Evolutionary conservation across 164 flowering plant genomes (phyloP).

Genomic region (Nymphaea thermarum): DNA sequence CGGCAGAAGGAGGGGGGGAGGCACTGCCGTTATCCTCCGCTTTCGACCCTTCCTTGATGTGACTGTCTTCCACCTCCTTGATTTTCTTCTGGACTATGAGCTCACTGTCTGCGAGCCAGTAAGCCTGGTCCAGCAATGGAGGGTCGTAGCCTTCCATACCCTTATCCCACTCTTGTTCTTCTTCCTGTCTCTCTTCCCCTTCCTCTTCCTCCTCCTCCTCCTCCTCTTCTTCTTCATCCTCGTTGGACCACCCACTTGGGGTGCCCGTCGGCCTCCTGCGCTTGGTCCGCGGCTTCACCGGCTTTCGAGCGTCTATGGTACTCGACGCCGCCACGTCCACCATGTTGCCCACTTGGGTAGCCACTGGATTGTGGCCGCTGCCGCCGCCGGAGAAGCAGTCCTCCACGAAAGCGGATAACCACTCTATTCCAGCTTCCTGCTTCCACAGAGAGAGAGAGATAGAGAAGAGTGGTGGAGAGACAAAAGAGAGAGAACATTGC

Average conservation of each 20-base stretch:
- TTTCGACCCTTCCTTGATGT: neutral
- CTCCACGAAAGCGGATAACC: conserved; percentile 49
- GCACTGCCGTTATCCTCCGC: conserved; percentile 3
- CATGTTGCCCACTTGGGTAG: conserved; percentile 1
- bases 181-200: conserved; percentile 10
- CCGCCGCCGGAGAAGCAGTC: conserved; percentile 31
- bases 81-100: conserved; percentile 15
- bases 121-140: conserved; percentile 40
- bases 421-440: conserved; percentile 22
- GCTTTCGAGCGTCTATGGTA: conserved; percentile 8
- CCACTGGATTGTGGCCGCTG: neutral
- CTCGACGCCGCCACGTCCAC: conserved; percentile 3
- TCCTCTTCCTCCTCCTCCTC: neutral
- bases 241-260: conserved; percentile 6
- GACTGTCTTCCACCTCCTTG: conserved; percentile 3
- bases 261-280: conserved; percentile 22
- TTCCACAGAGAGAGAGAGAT: neutral
- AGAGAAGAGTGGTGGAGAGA: neutral
- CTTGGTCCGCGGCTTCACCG: conserved; percentile 42
- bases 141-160: conserved; percentile 23
- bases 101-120: conserved; percentile 59
- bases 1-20: neutral
- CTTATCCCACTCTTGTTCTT: neutral
- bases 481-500: neutral
- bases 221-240: neutral